Conservation (phyloP, 176 grass and related monocot species). For the Microstegium vimineum region DNA sequence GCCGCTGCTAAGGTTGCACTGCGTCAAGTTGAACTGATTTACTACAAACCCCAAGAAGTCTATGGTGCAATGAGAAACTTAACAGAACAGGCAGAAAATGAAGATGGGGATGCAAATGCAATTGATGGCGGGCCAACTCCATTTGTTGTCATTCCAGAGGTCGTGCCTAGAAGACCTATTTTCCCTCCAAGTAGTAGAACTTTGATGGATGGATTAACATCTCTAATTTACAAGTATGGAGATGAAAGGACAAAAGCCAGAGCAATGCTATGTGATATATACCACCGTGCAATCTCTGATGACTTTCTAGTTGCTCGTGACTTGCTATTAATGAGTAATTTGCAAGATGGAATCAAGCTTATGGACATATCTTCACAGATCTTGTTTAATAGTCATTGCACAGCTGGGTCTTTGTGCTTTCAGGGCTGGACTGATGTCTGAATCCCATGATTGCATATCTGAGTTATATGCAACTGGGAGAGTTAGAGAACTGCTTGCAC, state of each 20-base stretch:
- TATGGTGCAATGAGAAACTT: conserved; percentile 92
- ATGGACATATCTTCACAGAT: conserved; percentile 98
- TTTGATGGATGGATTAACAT: conserved; percentile 75
- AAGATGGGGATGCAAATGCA: conserved; percentile 40
- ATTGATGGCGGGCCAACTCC: conserved; percentile 42
- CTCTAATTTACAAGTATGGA: conserved; percentile 80
- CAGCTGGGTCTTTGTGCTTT: conserved; percentile 87
- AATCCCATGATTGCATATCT: conserved; percentile 77
- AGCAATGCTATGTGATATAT: conserved; percentile 96
- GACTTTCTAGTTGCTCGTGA: conserved; percentile 75
- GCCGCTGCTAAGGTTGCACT: conserved; percentile 78
- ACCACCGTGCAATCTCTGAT: conserved; percentile 91
- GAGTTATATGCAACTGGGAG: conserved; percentile 78
- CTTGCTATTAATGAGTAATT: conserved; percentile 91
- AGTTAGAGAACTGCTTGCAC: conserved; percentile 89
- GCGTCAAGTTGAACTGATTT: conserved; percentile 76
- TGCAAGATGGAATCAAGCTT: conserved; percentile 88
- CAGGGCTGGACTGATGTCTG: conserved; percentile 77
- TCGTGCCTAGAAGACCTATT: conserved; percentile 73
- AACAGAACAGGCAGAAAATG: conserved; percentile 45
- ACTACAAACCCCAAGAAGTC: conserved; percentile 97
- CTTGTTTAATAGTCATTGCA: conserved; percentile 83
- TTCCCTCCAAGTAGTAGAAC: conserved; percentile 69
- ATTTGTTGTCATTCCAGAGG: conserved; percentile 73
- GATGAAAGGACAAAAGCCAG: conserved; percentile 94